Evolutionary conservation across 768 basidiomycete species (phyloP).

Genomic region (Baorangia bicolor): DNA sequence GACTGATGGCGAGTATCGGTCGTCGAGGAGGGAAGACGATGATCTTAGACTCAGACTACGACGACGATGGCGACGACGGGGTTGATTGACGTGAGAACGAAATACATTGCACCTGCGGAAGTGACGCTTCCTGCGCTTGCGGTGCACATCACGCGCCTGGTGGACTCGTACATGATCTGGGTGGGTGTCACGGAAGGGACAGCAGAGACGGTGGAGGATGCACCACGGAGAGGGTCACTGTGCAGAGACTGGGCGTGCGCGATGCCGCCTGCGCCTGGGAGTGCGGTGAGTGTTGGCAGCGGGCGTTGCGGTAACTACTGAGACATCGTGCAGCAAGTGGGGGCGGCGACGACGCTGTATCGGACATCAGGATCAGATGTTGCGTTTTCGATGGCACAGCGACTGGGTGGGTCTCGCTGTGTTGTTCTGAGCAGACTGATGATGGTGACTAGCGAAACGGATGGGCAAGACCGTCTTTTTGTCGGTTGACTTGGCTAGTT

Average conservation of each 20-base stretch:
- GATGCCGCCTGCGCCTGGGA: conserved; percentile 52
- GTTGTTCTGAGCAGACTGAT: neutral
- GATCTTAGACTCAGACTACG: neutral
- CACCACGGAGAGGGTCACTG: conserved; percentile 54
- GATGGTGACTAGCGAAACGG: conserved; percentile 51
- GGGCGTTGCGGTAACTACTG: neutral
- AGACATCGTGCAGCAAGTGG: conserved; percentile 1
- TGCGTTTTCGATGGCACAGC: conserved; percentile 72
- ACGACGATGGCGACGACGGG: conserved; percentile 6
- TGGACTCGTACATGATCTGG: conserved; percentile 83
- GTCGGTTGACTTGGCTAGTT: conserved; percentile 58
- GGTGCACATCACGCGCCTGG: conserved; percentile 64
- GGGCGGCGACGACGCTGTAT: conserved; percentile 62
- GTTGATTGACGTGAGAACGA: conserved; percentile 45
- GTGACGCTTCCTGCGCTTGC: conserved; percentile 55
- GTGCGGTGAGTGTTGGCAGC: conserved; percentile 20
- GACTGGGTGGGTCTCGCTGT: conserved; percentile 59
- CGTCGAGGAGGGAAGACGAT: neutral
- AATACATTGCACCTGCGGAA: conserved; percentile 50
- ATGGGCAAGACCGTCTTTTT: conserved; percentile 70
- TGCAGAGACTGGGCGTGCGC: conserved; percentile 81
- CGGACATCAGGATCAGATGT: conserved; percentile 60
- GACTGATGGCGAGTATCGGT: too few species aligned
- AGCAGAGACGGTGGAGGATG: conserved; percentile 45
- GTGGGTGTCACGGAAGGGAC: conserved; percentile 56